Percentiles rank a stretch among this genome's conserved stretches.
phyloP scores from a whole-genome alignment of 257 asterid species.

The Solanum chiquidenum region DNA sequence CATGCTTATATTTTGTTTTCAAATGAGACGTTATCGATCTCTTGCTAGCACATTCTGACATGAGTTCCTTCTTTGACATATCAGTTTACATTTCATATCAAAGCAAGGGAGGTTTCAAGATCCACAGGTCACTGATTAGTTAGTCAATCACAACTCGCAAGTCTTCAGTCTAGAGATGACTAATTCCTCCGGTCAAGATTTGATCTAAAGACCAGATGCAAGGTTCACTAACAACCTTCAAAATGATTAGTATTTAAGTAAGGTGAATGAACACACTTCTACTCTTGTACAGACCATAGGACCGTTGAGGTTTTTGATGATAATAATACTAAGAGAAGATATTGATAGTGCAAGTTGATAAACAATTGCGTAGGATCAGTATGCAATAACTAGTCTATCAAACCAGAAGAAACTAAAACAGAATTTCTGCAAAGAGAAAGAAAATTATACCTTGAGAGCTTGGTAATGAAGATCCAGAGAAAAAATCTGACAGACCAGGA shows the following conservation, averaged over 20 bases:
- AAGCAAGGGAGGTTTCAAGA: background rate
- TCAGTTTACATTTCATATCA: background rate
- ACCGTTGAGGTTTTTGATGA: background rate
- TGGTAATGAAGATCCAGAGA: conserved; percentile 11
- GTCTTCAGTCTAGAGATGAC: background rate
- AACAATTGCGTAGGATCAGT: background rate
- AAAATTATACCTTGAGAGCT: conserved; percentile 21
- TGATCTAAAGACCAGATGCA: background rate
- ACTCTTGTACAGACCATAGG: background rate
- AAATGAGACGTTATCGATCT: background rate
- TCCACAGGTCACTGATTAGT: background rate
- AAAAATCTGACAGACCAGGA: conserved; percentile 24
- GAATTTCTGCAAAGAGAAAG: background rate
- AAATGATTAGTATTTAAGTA: background rate
- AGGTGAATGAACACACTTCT: background rate
- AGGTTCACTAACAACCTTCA: background rate
- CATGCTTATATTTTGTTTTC: background rate
- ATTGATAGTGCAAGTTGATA: background rate
- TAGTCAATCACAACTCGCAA: background rate
- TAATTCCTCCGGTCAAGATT: background rate
- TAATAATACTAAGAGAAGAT: background rate
- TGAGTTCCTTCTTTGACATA: background rate
- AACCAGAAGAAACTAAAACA: background rate
- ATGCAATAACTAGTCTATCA: background rate
- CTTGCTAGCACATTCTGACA: background rate